Percentiles rank a stretch among this genome's conserved stretches.
Evolutionary conservation across 768 basidiomycete genomes (phyloP).

Genomic region (Lactarius deliciosus): DNA sequence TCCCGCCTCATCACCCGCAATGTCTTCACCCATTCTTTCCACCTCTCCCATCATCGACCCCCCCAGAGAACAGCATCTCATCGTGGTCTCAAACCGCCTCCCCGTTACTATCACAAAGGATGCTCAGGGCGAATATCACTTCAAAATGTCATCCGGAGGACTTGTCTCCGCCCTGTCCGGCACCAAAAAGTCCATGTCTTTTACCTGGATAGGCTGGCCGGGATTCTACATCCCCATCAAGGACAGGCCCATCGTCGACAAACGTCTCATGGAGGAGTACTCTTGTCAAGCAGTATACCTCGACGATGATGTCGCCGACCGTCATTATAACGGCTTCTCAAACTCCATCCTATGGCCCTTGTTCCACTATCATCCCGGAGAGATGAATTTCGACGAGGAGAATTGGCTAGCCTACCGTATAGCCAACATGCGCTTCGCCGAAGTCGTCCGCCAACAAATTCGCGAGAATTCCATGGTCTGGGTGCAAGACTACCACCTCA

Average conservation of each 20-base stretch:
- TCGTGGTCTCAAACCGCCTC: constrained; percentile 94
- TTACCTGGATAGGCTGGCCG: constrained; percentile 98
- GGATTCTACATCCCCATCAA: constrained; percentile 92
- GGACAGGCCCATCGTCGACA: constrained; percentile 89
- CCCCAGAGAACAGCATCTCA: constrained; percentile 65
- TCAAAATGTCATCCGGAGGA: constrained; percentile 98
- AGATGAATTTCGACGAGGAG: constrained; percentile 99
- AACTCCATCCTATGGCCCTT: constrained; percentile 99
- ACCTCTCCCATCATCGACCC: constrained; percentile 32
- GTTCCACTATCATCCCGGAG: constrained; percentile 99
- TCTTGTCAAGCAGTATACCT: constrained; percentile 98
- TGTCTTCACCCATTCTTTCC: constrained; percentile 16
- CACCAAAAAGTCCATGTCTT: constrained; percentile 96
- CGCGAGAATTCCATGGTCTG: constrained; percentile 92
- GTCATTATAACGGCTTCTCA: constrained; percentile 97
- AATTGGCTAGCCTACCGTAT: constrained; percentile 98
- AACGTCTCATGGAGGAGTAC: constrained; percentile 90
- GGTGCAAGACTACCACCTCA: constrained; percentile 98
- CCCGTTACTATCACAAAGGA: constrained; percentile 96
- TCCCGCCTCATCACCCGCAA: constrained; percentile 3
- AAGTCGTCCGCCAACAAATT: constrained; percentile 77
- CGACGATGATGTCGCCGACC: constrained; percentile 96
- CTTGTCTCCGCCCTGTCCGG: constrained; percentile 96
- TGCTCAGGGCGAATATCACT: constrained; percentile 89
- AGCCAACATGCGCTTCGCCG: constrained; percentile 93